A percentile compares a stretch with the other conserved stretches of the same genome.
Conservation (phyloP, 768 basidiomycete genomes). For the Strobilomyces dryophilus region DNA sequence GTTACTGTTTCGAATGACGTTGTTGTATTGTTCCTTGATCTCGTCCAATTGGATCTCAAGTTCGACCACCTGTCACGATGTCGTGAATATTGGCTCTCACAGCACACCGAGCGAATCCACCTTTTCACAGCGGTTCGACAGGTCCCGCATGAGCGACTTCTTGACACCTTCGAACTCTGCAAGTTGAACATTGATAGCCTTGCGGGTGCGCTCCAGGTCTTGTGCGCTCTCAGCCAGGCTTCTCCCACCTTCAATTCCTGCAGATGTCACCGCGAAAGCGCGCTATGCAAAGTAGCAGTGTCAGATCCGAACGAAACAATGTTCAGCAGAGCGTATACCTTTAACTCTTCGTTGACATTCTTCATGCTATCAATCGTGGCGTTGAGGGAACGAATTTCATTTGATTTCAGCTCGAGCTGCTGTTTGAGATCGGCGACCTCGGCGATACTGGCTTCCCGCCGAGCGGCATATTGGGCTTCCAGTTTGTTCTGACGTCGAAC, state of each 20-base stretch:
- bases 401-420: conserved; percentile 79
- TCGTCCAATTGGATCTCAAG: conserved; percentile 98
- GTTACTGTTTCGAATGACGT: conserved; percentile 96
- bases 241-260: conserved; percentile 95
- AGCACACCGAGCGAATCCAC: conserved; percentile 37
- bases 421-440: conserved; percentile 87
- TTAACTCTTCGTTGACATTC: conserved; percentile 96
- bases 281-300: conserved; percentile 49
- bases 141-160: conserved; percentile 96
- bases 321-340: conserved; percentile 52
- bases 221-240: conserved; percentile 95
- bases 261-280: conserved; percentile 94
- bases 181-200: conserved; percentile 95
- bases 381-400: conserved; percentile 81
- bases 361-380: conserved; percentile 89
- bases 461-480: conserved; percentile 89
- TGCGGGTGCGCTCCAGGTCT: conserved; percentile 94
- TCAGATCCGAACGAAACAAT: conserved; percentile 4
- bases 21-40: conserved; percentile 98
- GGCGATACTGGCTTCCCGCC: conserved; percentile 82
- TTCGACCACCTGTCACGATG: conserved; percentile 78
- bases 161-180: conserved; percentile 99
- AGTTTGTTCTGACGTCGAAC: conserved; percentile 67
- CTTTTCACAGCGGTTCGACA: conserved; percentile 99
- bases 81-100: conserved; percentile 9